Conservation (phyloP, 129 eudicot genomes). For the Pseudognaphalium luteoalbum region DNA sequence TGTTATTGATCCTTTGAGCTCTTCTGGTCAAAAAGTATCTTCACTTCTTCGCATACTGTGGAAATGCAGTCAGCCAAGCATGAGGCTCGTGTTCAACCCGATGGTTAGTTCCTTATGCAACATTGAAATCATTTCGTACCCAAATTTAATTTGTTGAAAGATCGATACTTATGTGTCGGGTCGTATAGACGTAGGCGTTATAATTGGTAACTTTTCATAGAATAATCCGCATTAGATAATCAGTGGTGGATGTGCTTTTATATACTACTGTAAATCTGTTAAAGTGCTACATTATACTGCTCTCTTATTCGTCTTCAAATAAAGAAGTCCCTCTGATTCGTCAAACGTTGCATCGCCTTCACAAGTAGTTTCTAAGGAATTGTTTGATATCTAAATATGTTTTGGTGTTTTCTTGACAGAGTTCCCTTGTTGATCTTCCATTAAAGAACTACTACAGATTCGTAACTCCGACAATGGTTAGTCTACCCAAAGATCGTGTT, state of each 20-base stretch:
- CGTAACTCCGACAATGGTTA: slow-evolving; percentile 80
- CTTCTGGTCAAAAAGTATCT: slow-evolving; percentile 88
- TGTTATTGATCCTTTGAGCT: slow-evolving; percentile 91
- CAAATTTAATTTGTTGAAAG: background rate
- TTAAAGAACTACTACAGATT: slow-evolving; percentile 95
- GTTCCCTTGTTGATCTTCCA: slow-evolving; percentile 95
- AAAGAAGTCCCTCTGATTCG: background rate
- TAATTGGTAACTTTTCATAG: background rate
- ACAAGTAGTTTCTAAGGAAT: background rate
- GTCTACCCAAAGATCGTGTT: background rate
- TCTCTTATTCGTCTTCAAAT: background rate
- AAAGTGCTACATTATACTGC: background rate
- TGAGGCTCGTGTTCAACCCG: slow-evolving; percentile 90
- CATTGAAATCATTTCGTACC: background rate
- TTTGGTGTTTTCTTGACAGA: slow-evolving; percentile 52
- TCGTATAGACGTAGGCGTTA: too few relatives aligned
- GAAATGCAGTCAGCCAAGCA: slow-evolving; percentile 84
- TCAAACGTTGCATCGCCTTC: background rate
- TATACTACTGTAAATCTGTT: background rate
- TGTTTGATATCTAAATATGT: background rate
- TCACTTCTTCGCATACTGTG: slow-evolving; percentile 70
- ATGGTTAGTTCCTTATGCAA: slow-evolving; percentile 54
- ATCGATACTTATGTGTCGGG: background rate
- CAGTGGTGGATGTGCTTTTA: background rate
- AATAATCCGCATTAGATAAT: background rate